A percentile compares a stretch with the other conserved stretches of the same genome.
Evolutionary conservation across 495 filamentous ascomycete species (phyloP).

Genomic region (Thozetella sp.): DNA sequence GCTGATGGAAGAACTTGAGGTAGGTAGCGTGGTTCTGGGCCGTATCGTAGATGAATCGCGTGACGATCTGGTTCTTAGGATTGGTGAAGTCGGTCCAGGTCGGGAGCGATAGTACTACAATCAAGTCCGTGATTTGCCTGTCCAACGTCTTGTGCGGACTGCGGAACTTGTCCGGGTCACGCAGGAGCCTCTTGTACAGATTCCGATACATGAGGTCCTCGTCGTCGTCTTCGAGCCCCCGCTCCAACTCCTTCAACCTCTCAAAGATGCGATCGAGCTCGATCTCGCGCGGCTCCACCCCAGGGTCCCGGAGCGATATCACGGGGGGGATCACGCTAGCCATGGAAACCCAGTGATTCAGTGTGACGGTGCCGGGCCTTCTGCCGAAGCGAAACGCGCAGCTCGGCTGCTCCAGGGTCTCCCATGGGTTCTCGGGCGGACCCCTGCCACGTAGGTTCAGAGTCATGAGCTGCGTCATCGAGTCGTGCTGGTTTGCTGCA

Average conservation of each 20-base stretch:
- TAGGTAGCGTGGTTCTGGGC: slow-evolving; percentile 35
- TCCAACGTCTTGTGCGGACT: slow-evolving; percentile 59
- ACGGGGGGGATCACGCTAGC: slow-evolving; percentile 47
- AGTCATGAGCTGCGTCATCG: slow-evolving; percentile 51
- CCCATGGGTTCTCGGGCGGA: slow-evolving; percentile 54
- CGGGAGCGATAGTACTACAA: slow-evolving; percentile 60
- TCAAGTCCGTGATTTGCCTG: slow-evolving; percentile 67
- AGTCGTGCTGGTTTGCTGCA: slow-evolving; percentile 41
- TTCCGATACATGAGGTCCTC: slow-evolving; percentile 53
- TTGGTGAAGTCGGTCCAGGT: slow-evolving; percentile 72
- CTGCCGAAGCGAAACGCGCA: slow-evolving; percentile 60
- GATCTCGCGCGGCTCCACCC: slow-evolving; percentile 53
- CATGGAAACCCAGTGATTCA: slow-evolving; percentile 58
- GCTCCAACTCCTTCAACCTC: slow-evolving; percentile 55
- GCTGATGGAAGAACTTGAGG: slow-evolving; percentile 71
- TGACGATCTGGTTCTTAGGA: slow-evolving; percentile 64
- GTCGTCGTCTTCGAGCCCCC: slow-evolving; percentile 58
- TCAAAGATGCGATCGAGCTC: slow-evolving; percentile 53
- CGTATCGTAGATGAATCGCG: slow-evolving; percentile 60
- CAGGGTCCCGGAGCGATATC: slow-evolving; percentile 50
- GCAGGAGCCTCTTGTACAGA: slow-evolving; percentile 51
- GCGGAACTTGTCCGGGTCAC: slow-evolving; percentile 50
- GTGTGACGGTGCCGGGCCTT: slow-evolving; percentile 60
- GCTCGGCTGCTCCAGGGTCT: slow-evolving; percentile 67
- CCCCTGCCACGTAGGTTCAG: slow-evolving; percentile 36